Evolutionary conservation across 2,329 filamentous ascomycete genomes (phyloP).

Genomic region (Colletotrichum melonis): DNA sequence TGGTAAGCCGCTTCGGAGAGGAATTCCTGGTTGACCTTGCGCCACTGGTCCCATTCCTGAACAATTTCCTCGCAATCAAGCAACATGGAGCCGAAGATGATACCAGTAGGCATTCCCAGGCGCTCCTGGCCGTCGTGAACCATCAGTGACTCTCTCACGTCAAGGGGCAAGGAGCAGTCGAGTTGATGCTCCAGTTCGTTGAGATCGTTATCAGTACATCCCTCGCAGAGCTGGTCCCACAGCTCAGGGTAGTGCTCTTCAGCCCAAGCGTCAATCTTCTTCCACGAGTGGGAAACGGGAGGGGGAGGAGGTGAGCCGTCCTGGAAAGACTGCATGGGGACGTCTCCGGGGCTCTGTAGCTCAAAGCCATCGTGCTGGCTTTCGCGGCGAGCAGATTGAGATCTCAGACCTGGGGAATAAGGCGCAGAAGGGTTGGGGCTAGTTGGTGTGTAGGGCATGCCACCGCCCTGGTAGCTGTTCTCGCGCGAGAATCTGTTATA

Average conservation of each 20-base stretch:
- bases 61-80: slow-evolving; percentile 98
- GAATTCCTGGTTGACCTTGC: slow-evolving; percentile 90
- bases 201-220: slow-evolving; percentile 91
- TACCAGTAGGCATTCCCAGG: slow-evolving; percentile 88
- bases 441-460: slow-evolving; percentile 59
- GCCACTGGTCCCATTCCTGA: slow-evolving; percentile 98
- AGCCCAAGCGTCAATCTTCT: slow-evolving; percentile 91
- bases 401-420: slow-evolving; percentile 91
- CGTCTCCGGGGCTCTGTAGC: slow-evolving; percentile 80
- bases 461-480: slow-evolving; percentile 71
- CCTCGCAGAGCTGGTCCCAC: slow-evolving; percentile 92
- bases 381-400: slow-evolving; percentile 75
- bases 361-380: slow-evolving; percentile 76
- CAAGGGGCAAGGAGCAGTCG: slow-evolving; percentile 92
- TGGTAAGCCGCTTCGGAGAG: slow-evolving; percentile 70
- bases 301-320: slow-evolving; percentile 92
- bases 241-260: slow-evolving; percentile 97
- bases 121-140: slow-evolving; percentile 98
- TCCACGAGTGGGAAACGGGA: slow-evolving; percentile 90
- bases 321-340: slow-evolving; percentile 95
- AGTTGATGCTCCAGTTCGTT: slow-evolving; percentile 97
- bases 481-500: slow-evolving; percentile 44
- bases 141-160: slow-evolving; percentile 91
- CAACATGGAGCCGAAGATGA: slow-evolving; percentile 94
- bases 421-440: slow-evolving; percentile 72